Conservation (phyloP, 768 basidiomycete species). For the Lentinula sp. region DNA sequence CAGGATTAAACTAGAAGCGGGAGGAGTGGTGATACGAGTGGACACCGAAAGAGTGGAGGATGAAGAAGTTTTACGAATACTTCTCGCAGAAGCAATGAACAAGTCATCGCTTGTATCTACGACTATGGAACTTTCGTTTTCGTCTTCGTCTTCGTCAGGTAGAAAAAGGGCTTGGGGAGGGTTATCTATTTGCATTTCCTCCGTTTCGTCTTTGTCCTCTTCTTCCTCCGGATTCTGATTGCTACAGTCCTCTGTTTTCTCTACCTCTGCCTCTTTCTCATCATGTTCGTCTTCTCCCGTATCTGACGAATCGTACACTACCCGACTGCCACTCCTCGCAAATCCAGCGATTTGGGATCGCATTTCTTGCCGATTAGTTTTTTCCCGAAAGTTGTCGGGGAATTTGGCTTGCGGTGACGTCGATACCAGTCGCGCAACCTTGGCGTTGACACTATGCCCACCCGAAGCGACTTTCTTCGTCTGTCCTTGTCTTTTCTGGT, state of each 20-base stretch:
- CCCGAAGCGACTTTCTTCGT: not conserved
- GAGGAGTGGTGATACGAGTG: not conserved
- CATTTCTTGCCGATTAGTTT: not conserved
- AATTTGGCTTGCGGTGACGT: not conserved
- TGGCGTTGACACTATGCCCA: not conserved
- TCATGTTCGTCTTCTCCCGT: constrained; percentile 14
- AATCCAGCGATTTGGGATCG: constrained; percentile 38
- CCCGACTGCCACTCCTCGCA: constrained; percentile 42
- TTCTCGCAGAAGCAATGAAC: not conserved
- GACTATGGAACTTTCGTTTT: constrained; percentile 12
- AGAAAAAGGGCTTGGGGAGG: not conserved
- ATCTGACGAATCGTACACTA: constrained; percentile 12
- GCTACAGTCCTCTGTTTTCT: constrained; percentile 10
- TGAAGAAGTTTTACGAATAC: not conserved
- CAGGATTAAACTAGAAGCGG: not conserved
- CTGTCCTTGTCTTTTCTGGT: not conserved
- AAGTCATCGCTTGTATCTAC: constrained; percentile 10
- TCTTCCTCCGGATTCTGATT: constrained; percentile 14
- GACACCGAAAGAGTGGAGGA: not conserved
- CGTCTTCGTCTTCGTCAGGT: constrained; percentile 9
- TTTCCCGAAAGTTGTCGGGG: not conserved
- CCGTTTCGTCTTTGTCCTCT: not conserved
- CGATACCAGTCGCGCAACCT: not conserved
- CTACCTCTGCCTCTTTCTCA: constrained; percentile 16
- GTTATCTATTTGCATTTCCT: not conserved